These are phyloP conservation scores for Dictyostelium intermedium DNA, from an alignment of 78 protist genomes.

Conservation along the genomic window DNA sequence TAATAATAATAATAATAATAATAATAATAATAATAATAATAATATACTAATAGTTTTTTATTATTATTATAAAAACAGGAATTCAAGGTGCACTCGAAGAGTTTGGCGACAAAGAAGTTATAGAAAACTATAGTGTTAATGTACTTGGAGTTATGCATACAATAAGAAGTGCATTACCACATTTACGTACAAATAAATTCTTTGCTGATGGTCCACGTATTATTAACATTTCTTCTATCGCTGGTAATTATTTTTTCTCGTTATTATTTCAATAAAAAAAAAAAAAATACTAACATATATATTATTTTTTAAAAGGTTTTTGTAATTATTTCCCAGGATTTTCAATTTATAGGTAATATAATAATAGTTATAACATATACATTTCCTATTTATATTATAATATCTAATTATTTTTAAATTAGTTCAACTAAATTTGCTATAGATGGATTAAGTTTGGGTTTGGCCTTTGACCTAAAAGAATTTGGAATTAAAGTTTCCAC, in stretches of 20 bases:
- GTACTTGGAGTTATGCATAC: constrained; percentile 29
- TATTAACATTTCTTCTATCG: constrained; percentile 16
- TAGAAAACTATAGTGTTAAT: background rate
- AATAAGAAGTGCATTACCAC: background rate
- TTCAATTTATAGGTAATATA: background rate
- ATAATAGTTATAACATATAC: too few species aligned
- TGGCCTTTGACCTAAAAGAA: background rate
- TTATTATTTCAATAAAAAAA: too few species aligned
- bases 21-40: too few species aligned
- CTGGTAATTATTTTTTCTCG: background rate
- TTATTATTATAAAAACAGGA: too few species aligned
- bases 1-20: too few species aligned
- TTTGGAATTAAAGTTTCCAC: background rate
- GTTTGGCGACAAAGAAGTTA: background rate
- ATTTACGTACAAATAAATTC: background rate
- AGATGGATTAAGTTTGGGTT: background rate
- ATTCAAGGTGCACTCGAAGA: background rate
- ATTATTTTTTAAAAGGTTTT: background rate
- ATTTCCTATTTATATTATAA: too few species aligned
- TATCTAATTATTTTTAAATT: background rate
- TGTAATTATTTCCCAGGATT: background rate
- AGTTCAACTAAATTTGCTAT: constrained; percentile 20
- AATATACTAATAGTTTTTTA: too few species aligned
- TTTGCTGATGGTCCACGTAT: background rate
- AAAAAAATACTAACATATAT: too few species aligned